A percentile compares a stretch with the other conserved stretches of the same genome.
These are phyloP conservation scores for Rossbeevera mucosa DNA, from an alignment of 768 basidiomycete genomes.

Conservation along the genomic window DNA sequence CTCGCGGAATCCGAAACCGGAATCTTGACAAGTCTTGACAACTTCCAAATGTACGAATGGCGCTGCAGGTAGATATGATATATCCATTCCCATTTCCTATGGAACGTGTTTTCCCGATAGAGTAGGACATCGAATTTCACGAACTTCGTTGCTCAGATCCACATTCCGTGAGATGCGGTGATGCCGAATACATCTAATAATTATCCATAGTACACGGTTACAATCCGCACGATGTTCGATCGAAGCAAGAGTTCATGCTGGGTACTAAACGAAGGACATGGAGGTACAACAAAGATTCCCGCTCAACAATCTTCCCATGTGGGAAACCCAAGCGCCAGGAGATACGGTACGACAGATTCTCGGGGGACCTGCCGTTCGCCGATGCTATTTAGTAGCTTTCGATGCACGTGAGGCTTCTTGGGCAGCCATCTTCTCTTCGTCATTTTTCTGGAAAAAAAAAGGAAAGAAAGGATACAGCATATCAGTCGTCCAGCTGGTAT, in stretches of 20 bases:
- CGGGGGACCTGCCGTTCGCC: constrained; percentile 16
- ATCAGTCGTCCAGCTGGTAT: constrained; percentile 5
- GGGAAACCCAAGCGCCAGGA: neutral
- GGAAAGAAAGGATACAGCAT: neutral
- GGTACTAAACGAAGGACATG: constrained; percentile 8
- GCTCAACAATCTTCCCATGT: constrained; percentile 12
- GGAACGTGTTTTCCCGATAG: constrained; percentile 11
- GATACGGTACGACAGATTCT: constrained; percentile 12
- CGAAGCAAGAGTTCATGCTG: constrained; percentile 12
- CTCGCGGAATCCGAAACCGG: constrained; percentile 12
- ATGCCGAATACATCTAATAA: constrained; percentile 19
- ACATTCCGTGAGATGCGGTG: constrained; percentile 22
- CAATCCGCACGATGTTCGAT: neutral
- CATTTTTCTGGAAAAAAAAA: constrained; percentile 43
- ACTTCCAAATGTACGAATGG: constrained; percentile 10
- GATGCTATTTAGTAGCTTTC: constrained; percentile 35
- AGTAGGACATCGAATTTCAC: constrained; percentile 2
- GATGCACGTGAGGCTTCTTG: constrained; percentile 14
- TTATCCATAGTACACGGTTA: neutral
- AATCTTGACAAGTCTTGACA: constrained; percentile 2
- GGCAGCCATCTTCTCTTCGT: constrained; percentile 42
- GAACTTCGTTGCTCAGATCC: constrained; percentile 13
- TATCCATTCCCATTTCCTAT: constrained; percentile 4
- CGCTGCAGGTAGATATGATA: neutral
- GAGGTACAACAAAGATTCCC: constrained; percentile 12